Conservation (phyloP, 2,329 filamentous ascomycete species). For the Mycosphaerella sp. region DNA sequence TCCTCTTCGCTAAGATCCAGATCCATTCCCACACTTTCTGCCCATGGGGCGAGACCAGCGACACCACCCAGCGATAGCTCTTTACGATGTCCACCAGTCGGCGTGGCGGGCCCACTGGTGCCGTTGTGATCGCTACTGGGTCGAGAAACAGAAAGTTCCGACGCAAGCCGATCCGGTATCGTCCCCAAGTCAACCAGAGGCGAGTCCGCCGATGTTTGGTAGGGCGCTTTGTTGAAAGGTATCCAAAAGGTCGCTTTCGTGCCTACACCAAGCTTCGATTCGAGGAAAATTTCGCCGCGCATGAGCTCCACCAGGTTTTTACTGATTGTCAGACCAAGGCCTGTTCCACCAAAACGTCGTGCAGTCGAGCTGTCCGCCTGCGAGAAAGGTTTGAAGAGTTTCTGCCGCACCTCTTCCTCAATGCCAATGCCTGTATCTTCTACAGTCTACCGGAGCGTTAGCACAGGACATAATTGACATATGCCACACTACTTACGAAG, state of each 20-base stretch:
- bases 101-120: conserved; percentile 42
- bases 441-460: conserved; percentile 41
- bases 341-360: conserved; percentile 71
- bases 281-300: conserved; percentile 65
- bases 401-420: conserved; percentile 66
- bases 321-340: conserved; percentile 70
- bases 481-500: conserved; percentile 40
- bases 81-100: conserved; percentile 18
- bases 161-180: conserved; percentile 61
- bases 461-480: background rate
- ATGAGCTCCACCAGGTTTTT: conserved; percentile 76
- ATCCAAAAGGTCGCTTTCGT: conserved; percentile 73
- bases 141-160: conserved; percentile 54
- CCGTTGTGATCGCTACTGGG: conserved; percentile 53
- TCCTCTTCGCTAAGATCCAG: conserved; percentile 53
- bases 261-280: conserved; percentile 60
- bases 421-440: conserved; percentile 79
- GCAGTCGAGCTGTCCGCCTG: conserved; percentile 77
- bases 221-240: conserved; percentile 65
- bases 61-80: conserved; percentile 12
- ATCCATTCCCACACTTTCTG: conserved; percentile 38
- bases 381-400: conserved; percentile 72
- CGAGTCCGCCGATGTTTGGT: conserved; percentile 40
- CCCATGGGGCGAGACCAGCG: conserved; percentile 26
- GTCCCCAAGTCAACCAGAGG: conserved; percentile 56